These are phyloP conservation scores for Eurotiales sp. DNA, from an alignment of 2,329 filamentous ascomycete genomes.

Conservation along the genomic window DNA sequence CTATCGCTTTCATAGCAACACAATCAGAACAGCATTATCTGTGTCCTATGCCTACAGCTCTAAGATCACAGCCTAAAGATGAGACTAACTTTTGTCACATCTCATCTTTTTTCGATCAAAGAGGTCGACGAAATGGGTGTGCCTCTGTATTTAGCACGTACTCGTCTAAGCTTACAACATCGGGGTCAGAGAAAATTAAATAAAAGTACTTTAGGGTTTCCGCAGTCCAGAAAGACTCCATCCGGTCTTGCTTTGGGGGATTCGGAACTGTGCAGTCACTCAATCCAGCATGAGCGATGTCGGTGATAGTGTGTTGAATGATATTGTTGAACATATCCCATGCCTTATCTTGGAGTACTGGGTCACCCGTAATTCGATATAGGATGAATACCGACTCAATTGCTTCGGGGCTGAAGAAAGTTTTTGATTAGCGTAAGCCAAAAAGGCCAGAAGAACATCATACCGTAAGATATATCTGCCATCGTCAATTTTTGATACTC, in stretches of 20 bases:
- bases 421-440: constrained; percentile 9
- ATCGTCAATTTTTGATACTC: constrained; percentile 5
- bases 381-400: constrained; percentile 88
- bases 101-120: too few species aligned
- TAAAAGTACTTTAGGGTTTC: constrained; percentile 95
- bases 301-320: constrained; percentile 61
- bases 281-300: constrained; percentile 61
- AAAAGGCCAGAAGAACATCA: not conserved
- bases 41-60: too few species aligned
- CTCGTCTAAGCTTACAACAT: constrained; percentile 63
- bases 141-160: constrained; percentile 61
- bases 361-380: constrained; percentile 82
- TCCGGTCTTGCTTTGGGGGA: constrained; percentile 53
- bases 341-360: constrained; percentile 70
- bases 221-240: constrained; percentile 88
- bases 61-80: too few species aligned
- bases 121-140: constrained; percentile 46
- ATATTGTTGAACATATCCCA: constrained; percentile 82
- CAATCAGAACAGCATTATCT: too few species aligned
- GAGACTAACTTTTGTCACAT: too few species aligned
- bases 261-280: constrained; percentile 20
- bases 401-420: constrained; percentile 65
- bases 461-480: constrained; percentile 7
- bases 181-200: constrained; percentile 68
- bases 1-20: too few species aligned